phyloP scores from a whole-genome alignment of 805 yeast genomes.

The Yamadazyma akitaensis region DNA sequence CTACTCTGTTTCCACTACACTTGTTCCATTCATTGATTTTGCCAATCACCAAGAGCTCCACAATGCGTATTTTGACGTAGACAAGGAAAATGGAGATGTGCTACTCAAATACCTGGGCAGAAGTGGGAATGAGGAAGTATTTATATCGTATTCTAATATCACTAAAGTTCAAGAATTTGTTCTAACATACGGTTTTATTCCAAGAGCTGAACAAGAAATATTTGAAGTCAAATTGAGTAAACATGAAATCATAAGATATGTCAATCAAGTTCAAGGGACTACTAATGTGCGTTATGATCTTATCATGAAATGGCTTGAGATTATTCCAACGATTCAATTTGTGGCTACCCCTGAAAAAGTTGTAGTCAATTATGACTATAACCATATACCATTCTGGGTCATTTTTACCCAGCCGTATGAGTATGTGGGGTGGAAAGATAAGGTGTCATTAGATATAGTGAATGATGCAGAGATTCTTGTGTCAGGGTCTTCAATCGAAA shows the following conservation, averaged over 20 bases:
- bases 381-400: slow-evolving; percentile 15
- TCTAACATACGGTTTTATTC: slow-evolving; percentile 31
- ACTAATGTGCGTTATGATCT: slow-evolving; percentile 12
- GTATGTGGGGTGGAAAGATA: slow-evolving; percentile 19
- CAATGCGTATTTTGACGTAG: slow-evolving; percentile 61
- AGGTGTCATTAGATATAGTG: neutral
- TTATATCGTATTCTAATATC: slow-evolving; percentile 11
- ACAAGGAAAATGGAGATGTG: slow-evolving; percentile 38
- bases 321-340: slow-evolving; percentile 25
- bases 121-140: slow-evolving; percentile 9
- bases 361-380: slow-evolving; percentile 8
- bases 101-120: slow-evolving; percentile 56
- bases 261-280: slow-evolving; percentile 11
- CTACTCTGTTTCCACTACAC: slow-evolving; percentile 40
- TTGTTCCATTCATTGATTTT: slow-evolving; percentile 68
- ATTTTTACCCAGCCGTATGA: slow-evolving; percentile 9
- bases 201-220: slow-evolving; percentile 12
- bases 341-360: slow-evolving; percentile 3
- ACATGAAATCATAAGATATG: slow-evolving; percentile 8
- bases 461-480: slow-evolving; percentile 23
- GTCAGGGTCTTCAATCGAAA: slow-evolving; percentile 22
- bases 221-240: slow-evolving; percentile 13
- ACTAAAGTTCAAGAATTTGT: slow-evolving; percentile 19
- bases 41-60: slow-evolving; percentile 50
- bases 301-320: slow-evolving; percentile 25